These are phyloP conservation scores for Astrephomene gubernaculifera DNA, from an alignment of 139 green algal genomes.

Conservation along the genomic window DNA sequence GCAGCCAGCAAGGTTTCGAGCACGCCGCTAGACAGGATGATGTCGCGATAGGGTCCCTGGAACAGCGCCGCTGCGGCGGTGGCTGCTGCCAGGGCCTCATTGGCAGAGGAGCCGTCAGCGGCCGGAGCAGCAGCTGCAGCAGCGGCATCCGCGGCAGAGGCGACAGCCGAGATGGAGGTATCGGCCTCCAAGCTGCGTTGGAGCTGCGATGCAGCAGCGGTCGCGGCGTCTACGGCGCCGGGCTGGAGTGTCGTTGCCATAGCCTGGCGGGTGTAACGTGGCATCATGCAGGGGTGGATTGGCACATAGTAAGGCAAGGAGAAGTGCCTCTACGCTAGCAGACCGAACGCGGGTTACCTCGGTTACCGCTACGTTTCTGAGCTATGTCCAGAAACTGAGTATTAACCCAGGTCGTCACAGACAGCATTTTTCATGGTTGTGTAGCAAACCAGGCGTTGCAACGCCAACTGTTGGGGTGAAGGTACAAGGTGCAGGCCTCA, in stretches of 20 bases:
- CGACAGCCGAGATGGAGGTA: conserved; percentile 17
- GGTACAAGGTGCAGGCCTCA: too few species aligned
- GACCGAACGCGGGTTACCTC: too few species aligned
- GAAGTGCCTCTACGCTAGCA: too few species aligned
- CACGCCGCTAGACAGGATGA: conserved; percentile 32
- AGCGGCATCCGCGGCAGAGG: neutral
- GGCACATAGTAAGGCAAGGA: too few species aligned
- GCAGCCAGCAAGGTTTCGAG: conserved; percentile 22
- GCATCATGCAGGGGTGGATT: too few species aligned
- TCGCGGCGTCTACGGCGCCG: conserved; percentile 27
- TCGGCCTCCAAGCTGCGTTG: conserved; percentile 37
- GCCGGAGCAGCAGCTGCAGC: neutral
- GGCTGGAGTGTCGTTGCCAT: conserved; percentile 32
- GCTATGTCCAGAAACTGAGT: too few species aligned
- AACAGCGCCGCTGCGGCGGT: conserved; percentile 31
- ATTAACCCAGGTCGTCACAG: too few species aligned
- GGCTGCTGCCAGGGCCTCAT: conserved; percentile 17
- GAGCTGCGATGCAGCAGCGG: conserved; percentile 11
- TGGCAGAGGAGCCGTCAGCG: neutral
- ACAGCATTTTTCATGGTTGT: too few species aligned
- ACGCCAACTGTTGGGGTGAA: too few species aligned
- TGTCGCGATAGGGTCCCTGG: conserved; percentile 21
- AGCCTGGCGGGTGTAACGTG: too few species aligned
- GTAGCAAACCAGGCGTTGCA: too few species aligned
- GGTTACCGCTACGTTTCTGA: too few species aligned